Conservation (phyloP, 257 asterid species). For the Fraxinus quadrangulata region DNA sequence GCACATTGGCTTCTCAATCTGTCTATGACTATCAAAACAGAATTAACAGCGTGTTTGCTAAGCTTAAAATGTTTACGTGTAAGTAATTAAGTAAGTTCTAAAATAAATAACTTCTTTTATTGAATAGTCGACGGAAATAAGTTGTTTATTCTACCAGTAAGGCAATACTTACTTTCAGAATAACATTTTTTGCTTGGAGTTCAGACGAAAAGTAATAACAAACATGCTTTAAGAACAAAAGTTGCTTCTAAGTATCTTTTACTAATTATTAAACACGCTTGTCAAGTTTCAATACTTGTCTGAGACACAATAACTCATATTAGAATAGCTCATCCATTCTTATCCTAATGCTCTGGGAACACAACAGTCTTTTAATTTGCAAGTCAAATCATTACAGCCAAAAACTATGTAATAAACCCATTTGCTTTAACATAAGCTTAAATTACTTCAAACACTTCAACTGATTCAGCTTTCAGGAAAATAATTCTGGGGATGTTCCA, state of each 20-base stretch:
- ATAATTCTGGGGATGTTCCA: background rate
- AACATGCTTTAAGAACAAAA: background rate
- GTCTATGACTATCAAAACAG: background rate
- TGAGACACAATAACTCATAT: background rate
- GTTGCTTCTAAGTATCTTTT: background rate
- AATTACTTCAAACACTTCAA: background rate
- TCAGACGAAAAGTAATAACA: background rate
- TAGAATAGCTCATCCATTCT: too few relatives aligned
- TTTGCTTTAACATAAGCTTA: background rate
- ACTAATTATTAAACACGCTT: background rate
- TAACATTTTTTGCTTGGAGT: background rate
- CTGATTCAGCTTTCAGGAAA: background rate
- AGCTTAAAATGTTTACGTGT: background rate
- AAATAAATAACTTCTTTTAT: background rate
- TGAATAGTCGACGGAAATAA: too few relatives aligned
- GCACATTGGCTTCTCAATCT: background rate
- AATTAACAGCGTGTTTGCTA: background rate
- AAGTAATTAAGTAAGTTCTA: background rate
- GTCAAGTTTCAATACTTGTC: constrained; percentile 14
- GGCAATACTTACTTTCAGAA: background rate
- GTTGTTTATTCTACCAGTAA: background rate
- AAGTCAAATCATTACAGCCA: background rate
- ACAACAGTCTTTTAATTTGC: background rate
- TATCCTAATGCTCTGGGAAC: background rate
- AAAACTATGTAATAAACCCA: background rate